Evolutionary conservation across 345 rosid genomes (phyloP).

Genomic region (Citrus australasica): DNA sequence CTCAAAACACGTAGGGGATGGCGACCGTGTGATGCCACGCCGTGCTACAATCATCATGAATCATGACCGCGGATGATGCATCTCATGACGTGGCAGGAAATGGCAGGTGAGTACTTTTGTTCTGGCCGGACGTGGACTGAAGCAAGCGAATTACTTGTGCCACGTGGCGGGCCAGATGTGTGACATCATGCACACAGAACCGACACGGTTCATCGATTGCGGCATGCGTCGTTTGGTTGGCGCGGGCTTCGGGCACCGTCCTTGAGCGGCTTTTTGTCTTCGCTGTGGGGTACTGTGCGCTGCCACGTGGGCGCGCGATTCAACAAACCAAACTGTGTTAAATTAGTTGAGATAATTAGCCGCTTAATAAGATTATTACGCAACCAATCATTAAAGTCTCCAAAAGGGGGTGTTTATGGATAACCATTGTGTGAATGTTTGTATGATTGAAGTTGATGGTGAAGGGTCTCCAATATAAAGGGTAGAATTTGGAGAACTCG

Average conservation of each 20-base stretch:
- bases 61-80: background rate
- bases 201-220: too few species aligned
- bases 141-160: background rate
- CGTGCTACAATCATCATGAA: background rate
- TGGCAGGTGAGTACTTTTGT: background rate
- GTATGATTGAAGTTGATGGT: too few species aligned
- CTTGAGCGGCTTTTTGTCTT: constrained; percentile 13
- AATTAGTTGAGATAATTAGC: background rate
- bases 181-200: background rate
- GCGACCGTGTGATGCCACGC: background rate
- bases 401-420: background rate
- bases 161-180: background rate
- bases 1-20: background rate
- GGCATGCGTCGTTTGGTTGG: background rate
- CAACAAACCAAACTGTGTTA: background rate
- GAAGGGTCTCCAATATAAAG: too few species aligned
- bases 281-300: too few species aligned
- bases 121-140: too few species aligned
- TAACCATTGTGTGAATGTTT: too few species aligned
- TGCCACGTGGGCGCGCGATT: background rate
- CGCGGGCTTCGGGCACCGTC: constrained; percentile 23
- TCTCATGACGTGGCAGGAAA: background rate
- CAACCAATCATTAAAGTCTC: background rate
- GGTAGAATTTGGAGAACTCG: too few species aligned
- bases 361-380: too few species aligned